phyloP scores from a whole-genome alignment of 176 grass and related monocot genomes.

The Cocos nucifera region DNA sequence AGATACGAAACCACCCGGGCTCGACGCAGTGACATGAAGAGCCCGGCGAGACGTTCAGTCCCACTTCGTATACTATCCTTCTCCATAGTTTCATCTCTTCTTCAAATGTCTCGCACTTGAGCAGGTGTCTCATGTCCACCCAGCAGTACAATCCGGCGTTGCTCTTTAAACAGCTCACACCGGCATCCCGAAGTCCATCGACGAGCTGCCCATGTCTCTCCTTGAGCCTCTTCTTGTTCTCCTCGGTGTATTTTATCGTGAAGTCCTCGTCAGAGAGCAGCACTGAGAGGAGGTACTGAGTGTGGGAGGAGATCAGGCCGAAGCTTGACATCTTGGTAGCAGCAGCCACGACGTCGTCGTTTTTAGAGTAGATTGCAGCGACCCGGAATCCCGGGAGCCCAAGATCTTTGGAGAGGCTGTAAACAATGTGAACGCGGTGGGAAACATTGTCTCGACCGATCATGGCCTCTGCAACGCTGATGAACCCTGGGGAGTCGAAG shows the following conservation, averaged over 20 bases:
- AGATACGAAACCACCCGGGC: conserved; percentile 87
- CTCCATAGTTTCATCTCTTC: conserved; percentile 91
- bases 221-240: conserved; percentile 64
- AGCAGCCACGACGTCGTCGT: conserved; percentile 55
- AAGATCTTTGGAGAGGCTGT: conserved; percentile 91
- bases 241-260: conserved; percentile 35
- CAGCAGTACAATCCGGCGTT: conserved; percentile 89
- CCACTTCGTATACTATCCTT: conserved; percentile 67
- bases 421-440: conserved; percentile 64
- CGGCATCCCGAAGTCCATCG: conserved; percentile 27
- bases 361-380: conserved; percentile 73
- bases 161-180: conserved; percentile 47
- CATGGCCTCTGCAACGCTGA: conserved; percentile 69
- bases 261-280: conserved; percentile 57
- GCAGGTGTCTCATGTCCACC: conserved; percentile 57
- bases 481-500: conserved; percentile 47
- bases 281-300: conserved; percentile 64
- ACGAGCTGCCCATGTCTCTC: conserved; percentile 50
- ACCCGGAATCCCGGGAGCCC: conserved; percentile 89
- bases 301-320: conserved; percentile 83
- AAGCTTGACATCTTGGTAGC: conserved; percentile 99
- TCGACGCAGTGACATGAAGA: conserved; percentile 90
- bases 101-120: conserved; percentile 35
- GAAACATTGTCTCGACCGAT: not conserved
- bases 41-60: conserved; percentile 79